Base-by-base conservation (phyloP, 805 yeast genomes). In the Wickerhamomyces sydowiorum region DNA sequence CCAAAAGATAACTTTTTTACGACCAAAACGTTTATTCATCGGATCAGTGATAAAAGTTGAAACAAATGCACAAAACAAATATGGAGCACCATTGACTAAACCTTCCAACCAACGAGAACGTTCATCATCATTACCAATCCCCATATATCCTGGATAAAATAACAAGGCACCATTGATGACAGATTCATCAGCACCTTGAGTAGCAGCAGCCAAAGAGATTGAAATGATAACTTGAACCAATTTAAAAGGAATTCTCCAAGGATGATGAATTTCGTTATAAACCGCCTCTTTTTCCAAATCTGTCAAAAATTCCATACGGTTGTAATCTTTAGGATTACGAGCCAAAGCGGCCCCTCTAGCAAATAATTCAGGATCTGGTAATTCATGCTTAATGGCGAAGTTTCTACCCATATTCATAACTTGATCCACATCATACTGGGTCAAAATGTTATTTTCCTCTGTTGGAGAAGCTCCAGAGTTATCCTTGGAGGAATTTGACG, bases 111-210 rank as follows among this genome's bases (percentile, higher is more conserved):
- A 76, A 39, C 74, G 72, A 35, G 77, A 70, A 51, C 76, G 60
- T 36, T 72, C 65, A 36, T 70, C 66, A 18, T 60, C 70, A 17
- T 60, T 52, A 17, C 65, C 72, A 35, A 83, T 67, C 3, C 80
- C 81, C 56, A 82, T 69, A 19, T 65, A 72, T 2, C 49, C 41
- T 2, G 86, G 85, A 57, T 78, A 82, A 55, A 75, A 77, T 40
- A 82, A 60, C 41, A 75, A 69, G 7, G 89, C 89, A 49, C 90
- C 90, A 52, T 81, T 82, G 45, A 82, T 76, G 19, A 83, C 87
- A 5, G 86, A 68, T 59, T 83, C 87, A 62, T 83, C 89, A 81
- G 83, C 82, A 60, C 90, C 89, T 59, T 82, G 88, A 32, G 82
- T 83, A 18, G 85, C 85, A 18, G 89, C 90, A 40, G 86, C 83